Evolutionary conservation across 2,329 filamentous ascomycete species (phyloP).

Genomic region (Herpotrichia juniperi): DNA sequence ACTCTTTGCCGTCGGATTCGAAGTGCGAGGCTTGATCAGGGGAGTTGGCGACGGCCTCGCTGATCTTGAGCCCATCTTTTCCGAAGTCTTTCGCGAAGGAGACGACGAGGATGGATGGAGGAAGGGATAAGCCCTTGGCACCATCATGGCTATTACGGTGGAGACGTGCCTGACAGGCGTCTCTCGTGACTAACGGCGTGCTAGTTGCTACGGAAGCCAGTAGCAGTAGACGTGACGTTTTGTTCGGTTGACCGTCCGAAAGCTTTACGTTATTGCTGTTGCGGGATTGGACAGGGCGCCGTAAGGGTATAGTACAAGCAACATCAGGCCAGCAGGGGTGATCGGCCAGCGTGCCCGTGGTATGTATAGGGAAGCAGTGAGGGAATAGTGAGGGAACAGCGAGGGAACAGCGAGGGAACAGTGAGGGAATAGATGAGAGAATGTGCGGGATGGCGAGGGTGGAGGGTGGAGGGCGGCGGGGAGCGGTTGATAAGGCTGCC

Average conservation of each 20-base stretch:
- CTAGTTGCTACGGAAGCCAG: background rate
- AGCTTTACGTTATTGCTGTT: slow-evolving; percentile 45
- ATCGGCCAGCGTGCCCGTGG: slow-evolving; percentile 24
- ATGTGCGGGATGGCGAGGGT: background rate
- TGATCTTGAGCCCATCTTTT: slow-evolving; percentile 40
- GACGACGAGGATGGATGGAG: slow-evolving; percentile 43
- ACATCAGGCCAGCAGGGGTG: slow-evolving; percentile 38
- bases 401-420: background rate
- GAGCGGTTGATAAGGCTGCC: background rate
- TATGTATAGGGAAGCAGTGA: slow-evolving; percentile 3
- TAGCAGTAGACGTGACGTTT: slow-evolving; percentile 33
- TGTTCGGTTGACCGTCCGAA: slow-evolving; percentile 23
- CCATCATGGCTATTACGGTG: slow-evolving; percentile 51
- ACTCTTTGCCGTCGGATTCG: slow-evolving; percentile 10
- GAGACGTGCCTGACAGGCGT: slow-evolving; percentile 27
- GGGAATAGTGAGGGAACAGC: background rate
- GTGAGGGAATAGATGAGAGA: background rate
- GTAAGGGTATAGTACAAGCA: slow-evolving; percentile 24
- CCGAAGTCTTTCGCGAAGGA: slow-evolving; percentile 20
- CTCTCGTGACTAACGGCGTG: slow-evolving; percentile 31
- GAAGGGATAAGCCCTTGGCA: slow-evolving; percentile 54
- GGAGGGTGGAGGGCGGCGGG: background rate
- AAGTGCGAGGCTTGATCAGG: slow-evolving; percentile 15
- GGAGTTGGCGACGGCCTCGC: slow-evolving; percentile 22
- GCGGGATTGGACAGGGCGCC: slow-evolving; percentile 37